Evolutionary conservation across 139 green algal species (phyloP).

Genomic region (Deuterostichococcus epilithicus): DNA sequence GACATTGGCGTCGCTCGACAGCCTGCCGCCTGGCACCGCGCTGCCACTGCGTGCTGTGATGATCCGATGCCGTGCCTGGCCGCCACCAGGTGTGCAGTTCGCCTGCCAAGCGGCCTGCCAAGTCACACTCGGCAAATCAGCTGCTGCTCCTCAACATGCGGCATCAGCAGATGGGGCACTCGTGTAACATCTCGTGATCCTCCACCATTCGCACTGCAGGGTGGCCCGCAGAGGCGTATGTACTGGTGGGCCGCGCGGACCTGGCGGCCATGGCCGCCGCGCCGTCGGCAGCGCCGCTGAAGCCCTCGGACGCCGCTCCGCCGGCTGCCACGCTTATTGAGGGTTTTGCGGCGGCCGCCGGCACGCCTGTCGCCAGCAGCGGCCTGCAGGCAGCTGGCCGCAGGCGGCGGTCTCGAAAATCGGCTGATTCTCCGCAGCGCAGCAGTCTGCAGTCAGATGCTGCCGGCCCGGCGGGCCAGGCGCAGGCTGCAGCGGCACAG

Average conservation of each 20-base stretch:
- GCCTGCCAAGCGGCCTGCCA: background rate
- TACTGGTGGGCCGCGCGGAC: constrained; percentile 80
- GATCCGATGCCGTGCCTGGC: constrained; percentile 51
- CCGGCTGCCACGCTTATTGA: background rate
- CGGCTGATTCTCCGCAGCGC: no score
- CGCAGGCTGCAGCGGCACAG: background rate
- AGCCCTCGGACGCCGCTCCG: background rate
- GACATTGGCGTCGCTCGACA: constrained; percentile 52
- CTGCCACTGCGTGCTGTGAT: constrained; percentile 74
- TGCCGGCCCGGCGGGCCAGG: no score
- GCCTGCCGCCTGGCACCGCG: constrained; percentile 66
- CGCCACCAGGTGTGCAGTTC: constrained; percentile 41
- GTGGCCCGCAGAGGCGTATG: constrained; percentile 78
- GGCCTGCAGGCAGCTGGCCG: no score
- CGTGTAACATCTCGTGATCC: no score
- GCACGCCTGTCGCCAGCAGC: background rate
- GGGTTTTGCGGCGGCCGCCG: background rate
- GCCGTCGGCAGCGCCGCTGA: background rate
- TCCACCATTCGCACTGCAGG: constrained; percentile 33
- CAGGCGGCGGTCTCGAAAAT: background rate
- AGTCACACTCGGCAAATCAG: background rate
- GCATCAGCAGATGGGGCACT: no score
- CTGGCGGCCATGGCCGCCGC: constrained; percentile 65
- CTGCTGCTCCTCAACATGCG: no score
- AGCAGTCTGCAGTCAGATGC: no score